Evolutionary conservation across 306 rosid species (phyloP), one percentile per base, ranked within the genome.

Genomic region (Pyrus bretschneideri): DNA sequence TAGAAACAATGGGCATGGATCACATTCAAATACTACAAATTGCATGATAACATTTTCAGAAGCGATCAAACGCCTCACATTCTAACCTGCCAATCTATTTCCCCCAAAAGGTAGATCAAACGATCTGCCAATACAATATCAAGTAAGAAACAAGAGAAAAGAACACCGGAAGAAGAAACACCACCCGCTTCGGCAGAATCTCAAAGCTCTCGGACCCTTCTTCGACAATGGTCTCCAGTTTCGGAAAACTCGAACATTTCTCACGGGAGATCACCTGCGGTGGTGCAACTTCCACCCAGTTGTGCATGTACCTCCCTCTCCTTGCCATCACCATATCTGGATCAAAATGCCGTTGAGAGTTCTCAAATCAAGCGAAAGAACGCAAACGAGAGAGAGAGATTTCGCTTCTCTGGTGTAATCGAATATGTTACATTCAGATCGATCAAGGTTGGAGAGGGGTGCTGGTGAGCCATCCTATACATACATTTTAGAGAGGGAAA

Each of bases 101-200:
- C 30, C 52, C 66, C 55, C 14, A 23, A 15, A 17, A 5, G 1
- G 17, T 35, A 4, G 58, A 21, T 75, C 64, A 64, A 49, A 11
- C 63, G 14, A 33, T 46, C 22, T 23, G 52, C 10, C 40, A 42
- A 38, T 33, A 14, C 66, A 65, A 35, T 35, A 66, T 30, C 35
- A 65, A 18, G 79, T 52, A 75, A 7, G 65, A 75, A 75, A 51
- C 65, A 25, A 75, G 33, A 31, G 66, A 75, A 51, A 75, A 23
- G 23, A 75, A 33, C 11, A 75, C 72, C 14, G 72, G 79, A 66
- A 75, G 79, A 10, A 65, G 72, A 75, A 75, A 75, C 71, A 75
- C 51, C 59, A 75, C 54, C 12, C 55, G 21, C 11, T 63, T 66
- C 1, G 55, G 72, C 54, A 75, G 38, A 51, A 75, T 65, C 65